Evolutionary conservation across 83 land plant genomes (phyloP).

Genomic region (Picea abies): DNA sequence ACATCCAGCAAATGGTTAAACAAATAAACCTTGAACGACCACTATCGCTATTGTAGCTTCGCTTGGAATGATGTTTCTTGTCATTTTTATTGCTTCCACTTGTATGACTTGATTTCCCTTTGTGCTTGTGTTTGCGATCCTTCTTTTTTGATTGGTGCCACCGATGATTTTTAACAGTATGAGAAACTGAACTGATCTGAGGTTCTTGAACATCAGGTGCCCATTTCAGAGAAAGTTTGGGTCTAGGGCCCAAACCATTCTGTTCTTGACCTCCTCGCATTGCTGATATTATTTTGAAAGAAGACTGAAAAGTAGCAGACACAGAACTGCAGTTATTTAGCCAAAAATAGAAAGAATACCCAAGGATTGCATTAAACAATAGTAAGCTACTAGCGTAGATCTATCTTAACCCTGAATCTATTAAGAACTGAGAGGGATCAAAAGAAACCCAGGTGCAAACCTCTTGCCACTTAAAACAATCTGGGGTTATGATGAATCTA

Average conservation of each 20-base stretch:
- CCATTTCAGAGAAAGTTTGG: slow-evolving; percentile 45
- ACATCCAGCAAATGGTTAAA: not conserved
- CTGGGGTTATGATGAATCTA: no score
- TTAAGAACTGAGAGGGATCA: no score
- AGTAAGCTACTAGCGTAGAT: no score
- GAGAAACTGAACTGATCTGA: slow-evolving; percentile 35
- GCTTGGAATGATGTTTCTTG: slow-evolving; percentile 11
- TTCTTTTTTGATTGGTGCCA: slow-evolving; percentile 20
- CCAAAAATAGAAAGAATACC: not conserved
- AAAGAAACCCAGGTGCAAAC: no score
- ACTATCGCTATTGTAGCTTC: slow-evolving; percentile 7
- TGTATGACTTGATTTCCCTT: slow-evolving; percentile 14
- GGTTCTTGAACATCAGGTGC: slow-evolving; percentile 71
- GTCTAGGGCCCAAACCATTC: slow-evolving; percentile 20
- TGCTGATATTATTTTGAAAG: slow-evolving; percentile 44
- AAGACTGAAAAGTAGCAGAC: slow-evolving; percentile 17
- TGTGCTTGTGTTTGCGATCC: slow-evolving; percentile 33
- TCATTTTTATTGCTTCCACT: slow-evolving; percentile 8
- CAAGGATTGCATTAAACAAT: not conserved
- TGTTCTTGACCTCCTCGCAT: slow-evolving; percentile 64
- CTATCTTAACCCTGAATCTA: no score
- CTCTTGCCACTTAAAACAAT: no score
- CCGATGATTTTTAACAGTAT: slow-evolving; percentile 26
- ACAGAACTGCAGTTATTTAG: not conserved
- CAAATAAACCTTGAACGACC: slow-evolving; percentile 13